Base-by-base conservation (phyloP, 2,329 filamentous ascomycete genomes). In the Xylariales sp. region DNA sequence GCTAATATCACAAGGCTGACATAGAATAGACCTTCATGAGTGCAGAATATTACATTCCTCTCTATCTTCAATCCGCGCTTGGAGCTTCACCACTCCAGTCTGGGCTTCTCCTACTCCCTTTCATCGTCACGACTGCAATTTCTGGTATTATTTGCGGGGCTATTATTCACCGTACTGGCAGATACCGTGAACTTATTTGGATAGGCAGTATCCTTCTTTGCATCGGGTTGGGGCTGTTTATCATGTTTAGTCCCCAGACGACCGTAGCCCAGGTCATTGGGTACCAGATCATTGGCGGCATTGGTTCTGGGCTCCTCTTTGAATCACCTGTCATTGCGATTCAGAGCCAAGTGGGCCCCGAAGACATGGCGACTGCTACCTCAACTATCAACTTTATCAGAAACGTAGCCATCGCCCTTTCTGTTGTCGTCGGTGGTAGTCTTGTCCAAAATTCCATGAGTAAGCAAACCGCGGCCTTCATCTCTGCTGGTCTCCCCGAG, bases 251-350 rank as follows among this genome's bases (percentile, higher is more conserved):
- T 12, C 20, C 17, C 10, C 10, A 37, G 4, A 15, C 25, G 16
- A 37, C n/a, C 25, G 21, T n/a, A 13, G 25, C 16, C 13, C 15
- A n/a, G 7, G 23, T 37, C 10, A 20, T 37, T 15, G 34, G 34
- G 6, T 37, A n/a, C 4, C 34, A 37, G 14, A 11, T 37, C 10
- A 37, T 37, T 19, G 24, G 24, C 25, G 34, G 34, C 7, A 2
- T 37, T 13, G 34, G 34, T n/a, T 29, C 27, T 4, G 24, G 24
- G n/a, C 25, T 37, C 6, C 25, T 37, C 6, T 37, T 37, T 16
- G 24, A 37, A 18, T 29, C 34, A 11, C 34, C 34, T 13, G 30
- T 30, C 7, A 37, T 37, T 30, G 34, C 34, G 20, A 37, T 37
- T 14, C 34, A 37, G 17, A 37, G 27, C 17, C 24, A 29, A 17